Conservation (phyloP, 768 basidiomycete species). For the Boletellus emodensis region DNA sequence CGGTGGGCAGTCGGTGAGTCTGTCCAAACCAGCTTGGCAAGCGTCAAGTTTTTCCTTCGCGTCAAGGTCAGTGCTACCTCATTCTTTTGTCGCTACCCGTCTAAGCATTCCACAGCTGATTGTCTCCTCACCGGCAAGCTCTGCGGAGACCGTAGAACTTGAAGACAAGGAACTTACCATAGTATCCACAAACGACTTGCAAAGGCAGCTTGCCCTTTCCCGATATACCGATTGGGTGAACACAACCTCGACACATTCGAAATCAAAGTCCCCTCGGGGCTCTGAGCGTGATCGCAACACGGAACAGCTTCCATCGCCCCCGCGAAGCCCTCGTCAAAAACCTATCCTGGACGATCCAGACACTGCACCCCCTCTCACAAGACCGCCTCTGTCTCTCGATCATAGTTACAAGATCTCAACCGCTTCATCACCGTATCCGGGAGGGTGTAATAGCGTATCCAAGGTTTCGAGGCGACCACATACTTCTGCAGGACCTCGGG, state of each 20-base stretch:
- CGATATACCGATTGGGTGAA: conserved; percentile 49
- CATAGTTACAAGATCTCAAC: conserved; percentile 29
- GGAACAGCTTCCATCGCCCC: conserved; percentile 38
- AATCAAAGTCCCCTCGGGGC: conserved; percentile 56
- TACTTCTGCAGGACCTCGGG: conserved; percentile 70
- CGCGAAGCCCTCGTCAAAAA: conserved; percentile 28
- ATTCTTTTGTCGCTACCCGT: conserved; percentile 5
- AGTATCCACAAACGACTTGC: conserved; percentile 66
- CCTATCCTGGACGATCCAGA: conserved; percentile 7
- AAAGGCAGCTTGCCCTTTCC: conserved; percentile 60
- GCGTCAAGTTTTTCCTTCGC: conserved; percentile 66
- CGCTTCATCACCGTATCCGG: conserved; percentile 29
- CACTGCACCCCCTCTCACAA: conserved; percentile 3
- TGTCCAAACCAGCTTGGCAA: conserved; percentile 57
- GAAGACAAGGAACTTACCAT: conserved; percentile 62
- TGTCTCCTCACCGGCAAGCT: conserved; percentile 43
- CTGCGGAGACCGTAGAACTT: conserved; percentile 62
- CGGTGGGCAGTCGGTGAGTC: conserved; percentile 83
- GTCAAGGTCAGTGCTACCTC: conserved; percentile 51
- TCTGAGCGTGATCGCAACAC: conserved; percentile 31
- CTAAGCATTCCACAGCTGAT: conserved; percentile 38
- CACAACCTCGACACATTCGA: conserved; percentile 36
- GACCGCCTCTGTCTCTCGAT: conserved; percentile 5
- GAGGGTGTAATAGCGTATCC: conserved; percentile 24
- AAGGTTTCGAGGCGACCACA: conserved; percentile 54